These are phyloP conservation scores for Leccinum subgranulosum DNA, from an alignment of 768 basidiomycete genomes.

Conservation along the genomic window DNA sequence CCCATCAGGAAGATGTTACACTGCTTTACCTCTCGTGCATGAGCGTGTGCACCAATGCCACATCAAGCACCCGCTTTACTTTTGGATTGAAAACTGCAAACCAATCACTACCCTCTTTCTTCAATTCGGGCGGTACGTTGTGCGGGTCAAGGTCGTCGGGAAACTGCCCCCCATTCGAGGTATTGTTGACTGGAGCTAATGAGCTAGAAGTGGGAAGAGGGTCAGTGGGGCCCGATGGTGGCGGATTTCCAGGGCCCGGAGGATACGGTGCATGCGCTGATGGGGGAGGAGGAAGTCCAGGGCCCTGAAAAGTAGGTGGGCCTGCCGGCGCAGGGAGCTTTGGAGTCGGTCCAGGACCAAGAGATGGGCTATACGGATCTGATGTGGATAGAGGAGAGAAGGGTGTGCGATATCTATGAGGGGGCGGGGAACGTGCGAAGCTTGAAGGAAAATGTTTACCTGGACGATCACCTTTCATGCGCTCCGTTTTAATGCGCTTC, in stretches of 20 bases:
- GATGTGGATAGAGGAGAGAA: conserved; percentile 25
- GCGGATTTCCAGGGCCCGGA: conserved; percentile 32
- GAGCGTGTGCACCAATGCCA: conserved; percentile 79
- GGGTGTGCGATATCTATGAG: conserved; percentile 30
- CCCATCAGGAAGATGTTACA: background rate
- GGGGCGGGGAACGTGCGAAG: conserved; percentile 29
- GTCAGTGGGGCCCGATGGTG: conserved; percentile 28
- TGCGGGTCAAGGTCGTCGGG: conserved; percentile 33
- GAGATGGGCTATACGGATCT: conserved; percentile 35
- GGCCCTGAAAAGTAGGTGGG: conserved; percentile 34
- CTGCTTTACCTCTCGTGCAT: conserved; percentile 77
- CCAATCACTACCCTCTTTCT: conserved; percentile 82
- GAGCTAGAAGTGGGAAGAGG: conserved; percentile 21
- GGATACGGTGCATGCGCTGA: conserved; percentile 30
- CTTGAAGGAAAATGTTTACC: conserved; percentile 33
- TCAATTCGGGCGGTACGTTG: conserved; percentile 32
- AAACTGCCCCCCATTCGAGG: conserved; percentile 32
- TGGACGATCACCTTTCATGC: conserved; percentile 43
- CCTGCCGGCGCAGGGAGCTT: conserved; percentile 32
- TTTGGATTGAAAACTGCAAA: conserved; percentile 85
- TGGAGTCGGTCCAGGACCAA: conserved; percentile 39
- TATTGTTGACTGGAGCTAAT: conserved; percentile 24
- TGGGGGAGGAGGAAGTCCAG: conserved; percentile 35
- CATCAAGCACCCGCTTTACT: conserved; percentile 74
- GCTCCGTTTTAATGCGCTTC: conserved; percentile 58